Conservation (phyloP, 805 yeast genomes). For the Diddensiella caesifluorescens region DNA sequence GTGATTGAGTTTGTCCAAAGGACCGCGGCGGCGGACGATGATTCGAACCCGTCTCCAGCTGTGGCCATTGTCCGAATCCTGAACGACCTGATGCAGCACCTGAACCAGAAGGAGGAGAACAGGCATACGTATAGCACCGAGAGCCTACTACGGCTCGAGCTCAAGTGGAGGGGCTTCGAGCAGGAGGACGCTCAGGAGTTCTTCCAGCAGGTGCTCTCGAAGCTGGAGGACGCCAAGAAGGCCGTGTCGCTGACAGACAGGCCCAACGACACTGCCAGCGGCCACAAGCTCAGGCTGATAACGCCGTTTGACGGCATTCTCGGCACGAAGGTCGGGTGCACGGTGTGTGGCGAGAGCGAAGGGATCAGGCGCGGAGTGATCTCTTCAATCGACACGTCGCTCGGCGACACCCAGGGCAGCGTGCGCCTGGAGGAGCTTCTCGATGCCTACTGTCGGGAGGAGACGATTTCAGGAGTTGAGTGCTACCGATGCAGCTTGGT, state of each 20-base stretch:
- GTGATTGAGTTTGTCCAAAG: conserved; percentile 46
- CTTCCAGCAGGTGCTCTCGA: conserved; percentile 52
- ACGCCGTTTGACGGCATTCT: conserved; percentile 91
- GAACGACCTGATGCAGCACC: conserved; percentile 22
- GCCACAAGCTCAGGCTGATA: conserved; percentile 39
- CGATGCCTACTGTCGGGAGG: conserved; percentile 46
- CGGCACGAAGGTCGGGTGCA: conserved; percentile 86
- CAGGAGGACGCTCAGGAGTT: conserved; percentile 98
- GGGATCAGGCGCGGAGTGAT: conserved; percentile 80
- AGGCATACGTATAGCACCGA: conserved; percentile 28
- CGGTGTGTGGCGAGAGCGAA: conserved; percentile 88
- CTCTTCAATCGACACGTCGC: conserved; percentile 34
- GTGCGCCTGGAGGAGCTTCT: conserved; percentile 25
- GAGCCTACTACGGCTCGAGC: conserved; percentile 22
- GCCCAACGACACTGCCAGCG: not conserved
- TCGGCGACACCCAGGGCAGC: conserved; percentile 15
- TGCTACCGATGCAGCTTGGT: conserved; percentile 85
- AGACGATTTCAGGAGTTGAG: conserved; percentile 86
- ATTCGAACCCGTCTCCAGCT: not conserved
- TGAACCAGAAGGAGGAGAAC: conserved; percentile 27
- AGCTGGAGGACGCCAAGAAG: conserved; percentile 31
- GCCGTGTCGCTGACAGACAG: not conserved
- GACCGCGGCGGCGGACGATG: conserved; percentile 2
- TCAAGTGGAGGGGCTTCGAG: conserved; percentile 71
- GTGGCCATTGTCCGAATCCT: conserved; percentile 8